Conservation (phyloP, 2,329 filamentous ascomycete species). For the Beauveria australis region DNA sequence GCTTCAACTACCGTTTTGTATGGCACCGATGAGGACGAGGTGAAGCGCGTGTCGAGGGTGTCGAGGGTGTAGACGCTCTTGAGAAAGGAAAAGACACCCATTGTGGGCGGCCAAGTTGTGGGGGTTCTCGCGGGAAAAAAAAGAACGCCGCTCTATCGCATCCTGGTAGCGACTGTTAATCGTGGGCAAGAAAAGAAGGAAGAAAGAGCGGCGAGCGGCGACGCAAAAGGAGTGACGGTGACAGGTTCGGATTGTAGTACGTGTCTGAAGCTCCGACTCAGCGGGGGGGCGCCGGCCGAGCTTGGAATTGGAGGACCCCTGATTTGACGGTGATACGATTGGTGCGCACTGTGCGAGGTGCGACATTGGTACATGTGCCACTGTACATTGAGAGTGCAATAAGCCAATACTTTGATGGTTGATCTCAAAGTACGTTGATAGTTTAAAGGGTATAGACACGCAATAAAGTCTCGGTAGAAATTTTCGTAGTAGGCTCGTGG, state of each 20-base stretch:
- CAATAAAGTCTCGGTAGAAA: too few relatives aligned
- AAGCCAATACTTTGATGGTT: not conserved
- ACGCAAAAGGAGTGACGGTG: not conserved
- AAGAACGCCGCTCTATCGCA: not conserved
- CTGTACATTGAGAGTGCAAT: not conserved
- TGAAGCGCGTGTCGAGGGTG: constrained; percentile 56
- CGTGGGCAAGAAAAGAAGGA: not conserved
- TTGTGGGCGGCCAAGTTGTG: constrained; percentile 15
- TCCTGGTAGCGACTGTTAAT: not conserved
- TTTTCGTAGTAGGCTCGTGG: too few relatives aligned
- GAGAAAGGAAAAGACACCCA: constrained; percentile 37
- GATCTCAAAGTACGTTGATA: too few relatives aligned
- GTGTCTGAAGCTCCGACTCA: not conserved
- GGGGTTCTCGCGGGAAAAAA: too few relatives aligned
- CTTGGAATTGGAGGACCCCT: constrained; percentile 10
- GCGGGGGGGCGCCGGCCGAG: not conserved
- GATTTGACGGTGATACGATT: constrained; percentile 2
- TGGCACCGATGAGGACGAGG: constrained; percentile 60
- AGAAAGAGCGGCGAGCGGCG: not conserved
- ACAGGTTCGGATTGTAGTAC: not conserved
- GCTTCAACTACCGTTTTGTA: constrained; percentile 50
- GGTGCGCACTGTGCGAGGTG: not conserved
- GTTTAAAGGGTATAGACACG: too few relatives aligned
- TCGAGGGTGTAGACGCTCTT: constrained; percentile 55
- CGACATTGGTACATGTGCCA: not conserved